Evolutionary conservation across 139 green algal species (phyloP), one percentile per base, ranked within the genome.

Genomic region (Tetraselmis striata): DNA sequence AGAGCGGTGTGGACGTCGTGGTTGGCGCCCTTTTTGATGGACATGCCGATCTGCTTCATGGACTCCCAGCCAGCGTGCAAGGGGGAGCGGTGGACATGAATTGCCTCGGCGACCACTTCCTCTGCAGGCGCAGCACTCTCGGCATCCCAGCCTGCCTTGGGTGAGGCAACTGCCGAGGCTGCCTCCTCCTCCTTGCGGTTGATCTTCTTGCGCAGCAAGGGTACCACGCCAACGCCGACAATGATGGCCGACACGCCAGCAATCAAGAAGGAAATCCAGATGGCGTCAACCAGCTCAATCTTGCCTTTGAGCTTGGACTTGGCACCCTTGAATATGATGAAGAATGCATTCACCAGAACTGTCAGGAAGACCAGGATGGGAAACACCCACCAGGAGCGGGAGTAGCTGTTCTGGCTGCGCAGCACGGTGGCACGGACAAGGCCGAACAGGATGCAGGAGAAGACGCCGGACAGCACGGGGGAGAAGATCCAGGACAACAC

Each of bases 261-360:
- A n/a, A 81, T 76, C 29, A 25, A 76, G 2, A 59, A 79, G n/a
- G 78, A 84, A 32, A 67, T 67, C 45, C 45, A 67, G 5, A 67
- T 18, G 11, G 45, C 45, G 18, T 67, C 45, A 67, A 18, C n/a
- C n/a, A n/a, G n/a, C n/a, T n/a, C n/a, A n/a, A n/a, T n/a, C n/a
- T 77, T 83, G 23, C 82, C 80, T 5, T 58, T 88, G 22, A 32
- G 85, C 75, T 83, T 83, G 76, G 79, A 85, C 58, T 87, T 87
- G 80, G 82, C 59, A 74, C 86, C 87, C 30, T 90, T 93, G 82
- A 93, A 88, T 74, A 92, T 90, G 81, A 95, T 90, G 80, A 92
- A 92, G 79, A 91, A 90, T 0, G 83, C 78, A 77, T 89, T 92
- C 26, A 94, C 31, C 67, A 89, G 89, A 28, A 91, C 58, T 32